Evolutionary conservation across 164 flowering plant genomes (phyloP).

Genomic region (Cinnamomum chago): DNA sequence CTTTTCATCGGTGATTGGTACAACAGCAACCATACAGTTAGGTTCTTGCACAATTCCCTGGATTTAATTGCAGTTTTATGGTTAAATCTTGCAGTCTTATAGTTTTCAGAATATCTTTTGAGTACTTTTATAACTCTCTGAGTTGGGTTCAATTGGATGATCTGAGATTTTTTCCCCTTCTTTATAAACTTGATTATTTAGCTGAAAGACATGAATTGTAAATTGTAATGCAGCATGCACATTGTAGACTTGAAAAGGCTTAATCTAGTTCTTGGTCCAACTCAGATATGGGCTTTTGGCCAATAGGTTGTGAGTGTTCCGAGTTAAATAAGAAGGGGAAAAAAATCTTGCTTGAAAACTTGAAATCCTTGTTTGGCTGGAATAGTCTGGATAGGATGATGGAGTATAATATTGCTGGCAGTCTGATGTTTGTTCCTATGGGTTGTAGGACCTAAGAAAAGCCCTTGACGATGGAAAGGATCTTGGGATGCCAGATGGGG

Average conservation of each 20-base stretch:
- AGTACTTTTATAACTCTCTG: background rate
- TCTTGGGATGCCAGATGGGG: slow-evolving; percentile 97
- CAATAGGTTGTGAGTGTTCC: background rate
- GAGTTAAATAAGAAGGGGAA: background rate
- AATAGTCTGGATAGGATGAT: background rate
- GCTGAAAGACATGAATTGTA: background rate
- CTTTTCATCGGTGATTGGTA: slow-evolving; percentile 93
- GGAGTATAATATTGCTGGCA: background rate
- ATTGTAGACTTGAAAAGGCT: background rate
- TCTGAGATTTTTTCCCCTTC: background rate
- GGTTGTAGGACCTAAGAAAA: slow-evolving; percentile 63
- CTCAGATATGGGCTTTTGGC: background rate
- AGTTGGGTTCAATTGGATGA: background rate
- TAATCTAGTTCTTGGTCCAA: background rate
- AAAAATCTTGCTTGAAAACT: too few relatives aligned
- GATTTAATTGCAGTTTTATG: background rate
- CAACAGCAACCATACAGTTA: slow-evolving; percentile 76
- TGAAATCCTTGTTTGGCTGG: background rate
- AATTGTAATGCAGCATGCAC: background rate
- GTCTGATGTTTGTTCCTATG: slow-evolving; percentile 2
- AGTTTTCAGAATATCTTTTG: background rate
- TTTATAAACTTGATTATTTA: background rate
- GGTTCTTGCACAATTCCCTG: slow-evolving; percentile 12
- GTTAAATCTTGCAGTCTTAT: background rate
- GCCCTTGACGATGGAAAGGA: slow-evolving; percentile 67